Conservation (phyloP, 768 basidiomycete genomes). For the Leucocoprinus leucothites region DNA sequence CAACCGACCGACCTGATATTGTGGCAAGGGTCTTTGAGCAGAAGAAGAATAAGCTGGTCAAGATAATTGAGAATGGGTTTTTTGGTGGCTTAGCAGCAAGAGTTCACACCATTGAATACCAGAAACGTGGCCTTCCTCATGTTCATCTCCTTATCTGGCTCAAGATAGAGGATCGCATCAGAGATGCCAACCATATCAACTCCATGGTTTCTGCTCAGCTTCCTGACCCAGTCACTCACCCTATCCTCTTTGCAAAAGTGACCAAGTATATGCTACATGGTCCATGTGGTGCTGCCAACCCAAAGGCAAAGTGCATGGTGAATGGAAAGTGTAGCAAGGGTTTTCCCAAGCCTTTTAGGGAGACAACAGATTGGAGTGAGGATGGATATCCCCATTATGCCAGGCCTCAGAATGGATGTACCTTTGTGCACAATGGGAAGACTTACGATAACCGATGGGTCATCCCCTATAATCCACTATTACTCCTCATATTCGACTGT, state of each 20-base stretch:
- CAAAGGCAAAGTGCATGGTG: constrained; percentile 35
- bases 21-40: too few relatives aligned
- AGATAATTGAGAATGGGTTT: not conserved
- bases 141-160: constrained; percentile 18
- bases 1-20: too few relatives aligned
- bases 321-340: constrained; percentile 27
- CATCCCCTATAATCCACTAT: too few relatives aligned
- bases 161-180: too few relatives aligned
- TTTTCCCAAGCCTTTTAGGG: constrained; percentile 21
- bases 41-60: too few relatives aligned
- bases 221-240: constrained; percentile 21
- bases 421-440: not conserved
- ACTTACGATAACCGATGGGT: too few relatives aligned
- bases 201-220: not conserved
- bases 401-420: not conserved
- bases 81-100: too few relatives aligned
- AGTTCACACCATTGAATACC: constrained; percentile 53
- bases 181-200: not conserved
- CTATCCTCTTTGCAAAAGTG: constrained; percentile 36
- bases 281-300: constrained; percentile 33
- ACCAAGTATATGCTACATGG: constrained; percentile 34
- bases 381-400: not conserved
- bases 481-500: too few relatives aligned
- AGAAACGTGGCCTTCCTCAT: constrained; percentile 52
- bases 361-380: not conserved